Conservation (phyloP, 306 rosid species). For the Prunus campanulata region DNA sequence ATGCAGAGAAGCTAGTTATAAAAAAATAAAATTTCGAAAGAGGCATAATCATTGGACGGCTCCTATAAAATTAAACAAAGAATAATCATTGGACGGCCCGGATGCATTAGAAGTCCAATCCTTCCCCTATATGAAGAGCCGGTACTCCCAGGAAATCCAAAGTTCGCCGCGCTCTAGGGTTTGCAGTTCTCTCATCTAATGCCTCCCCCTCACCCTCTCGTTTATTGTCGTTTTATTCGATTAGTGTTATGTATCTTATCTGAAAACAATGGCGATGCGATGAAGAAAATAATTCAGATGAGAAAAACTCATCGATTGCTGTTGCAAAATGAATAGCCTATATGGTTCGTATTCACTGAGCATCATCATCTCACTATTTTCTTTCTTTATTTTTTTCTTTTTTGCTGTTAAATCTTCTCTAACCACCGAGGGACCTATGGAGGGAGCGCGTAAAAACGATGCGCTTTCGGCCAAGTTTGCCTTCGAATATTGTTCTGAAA, state of each 20-base stretch:
- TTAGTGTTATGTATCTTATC: neutral
- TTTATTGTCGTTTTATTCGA: neutral
- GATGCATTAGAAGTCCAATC: neutral
- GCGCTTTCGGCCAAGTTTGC: slow-evolving; percentile 90
- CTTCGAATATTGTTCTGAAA: slow-evolving; percentile 65
- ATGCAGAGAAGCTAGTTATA: no score
- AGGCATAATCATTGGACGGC: no score
- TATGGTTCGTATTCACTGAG: slow-evolving; percentile 99
- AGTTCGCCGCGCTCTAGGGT: neutral
- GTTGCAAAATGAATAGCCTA: slow-evolving; percentile 56
- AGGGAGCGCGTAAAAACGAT: slow-evolving; percentile 55
- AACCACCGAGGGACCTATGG: slow-evolving; percentile 78
- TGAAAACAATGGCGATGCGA: neutral
- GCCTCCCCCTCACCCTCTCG: neutral
- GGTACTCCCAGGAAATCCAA: accelerated
- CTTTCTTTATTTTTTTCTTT: neutral
- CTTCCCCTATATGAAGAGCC: neutral
- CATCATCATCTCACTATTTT: slow-evolving; percentile 20
- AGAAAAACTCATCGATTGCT: slow-evolving; percentile 49
- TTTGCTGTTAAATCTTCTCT: neutral
- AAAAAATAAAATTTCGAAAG: no score
- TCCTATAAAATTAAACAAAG: neutral
- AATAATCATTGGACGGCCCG: neutral
- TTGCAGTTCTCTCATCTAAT: neutral
- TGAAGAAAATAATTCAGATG: slow-evolving; percentile 22